Conservation (phyloP, 495 filamentous ascomycete species). For the Podospora anserina region DNA sequence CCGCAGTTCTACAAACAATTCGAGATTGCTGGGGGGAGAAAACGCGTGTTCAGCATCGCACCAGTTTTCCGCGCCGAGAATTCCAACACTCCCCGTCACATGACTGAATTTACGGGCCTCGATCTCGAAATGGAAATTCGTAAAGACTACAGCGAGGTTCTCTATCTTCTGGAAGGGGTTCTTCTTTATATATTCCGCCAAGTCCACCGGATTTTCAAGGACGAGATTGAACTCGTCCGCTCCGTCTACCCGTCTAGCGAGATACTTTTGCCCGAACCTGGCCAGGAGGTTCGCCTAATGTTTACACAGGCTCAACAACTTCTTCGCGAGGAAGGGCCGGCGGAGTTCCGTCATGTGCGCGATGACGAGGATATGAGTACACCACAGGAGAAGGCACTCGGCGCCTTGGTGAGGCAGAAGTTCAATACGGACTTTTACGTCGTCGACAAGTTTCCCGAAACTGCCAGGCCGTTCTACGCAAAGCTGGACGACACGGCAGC, state of each 20-base stretch:
- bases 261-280: slow-evolving; percentile 54
- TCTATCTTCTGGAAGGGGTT: slow-evolving; percentile 74
- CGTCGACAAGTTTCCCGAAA: slow-evolving; percentile 85
- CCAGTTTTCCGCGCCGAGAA: slow-evolving; percentile 95
- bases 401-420: slow-evolving; percentile 76
- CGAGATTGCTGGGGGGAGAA: slow-evolving; percentile 87
- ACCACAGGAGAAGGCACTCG: slow-evolving; percentile 85
- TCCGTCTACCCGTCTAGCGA: slow-evolving; percentile 57
- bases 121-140: slow-evolving; percentile 97
- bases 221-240: slow-evolving; percentile 67
- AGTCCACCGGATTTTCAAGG: slow-evolving; percentile 42
- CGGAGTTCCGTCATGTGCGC: slow-evolving; percentile 60
- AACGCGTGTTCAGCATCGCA: slow-evolving; percentile 84
- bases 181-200: slow-evolving; percentile 86
- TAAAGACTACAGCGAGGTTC: slow-evolving; percentile 82
- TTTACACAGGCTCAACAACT: slow-evolving; percentile 83
- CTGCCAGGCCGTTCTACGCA: slow-evolving; percentile 85
- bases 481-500: slow-evolving; percentile 60
- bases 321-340: slow-evolving; percentile 74
- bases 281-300: slow-evolving; percentile 75
- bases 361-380: slow-evolving; percentile 81
- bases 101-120: slow-evolving; percentile 95
- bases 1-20: slow-evolving; percentile 97
- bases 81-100: slow-evolving; percentile 90
- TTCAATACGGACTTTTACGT: slow-evolving; percentile 90